Evolutionary conservation across 1,284 basidiomycete species (phyloP).

Genomic region (Apiotrichum gamsii): DNA sequence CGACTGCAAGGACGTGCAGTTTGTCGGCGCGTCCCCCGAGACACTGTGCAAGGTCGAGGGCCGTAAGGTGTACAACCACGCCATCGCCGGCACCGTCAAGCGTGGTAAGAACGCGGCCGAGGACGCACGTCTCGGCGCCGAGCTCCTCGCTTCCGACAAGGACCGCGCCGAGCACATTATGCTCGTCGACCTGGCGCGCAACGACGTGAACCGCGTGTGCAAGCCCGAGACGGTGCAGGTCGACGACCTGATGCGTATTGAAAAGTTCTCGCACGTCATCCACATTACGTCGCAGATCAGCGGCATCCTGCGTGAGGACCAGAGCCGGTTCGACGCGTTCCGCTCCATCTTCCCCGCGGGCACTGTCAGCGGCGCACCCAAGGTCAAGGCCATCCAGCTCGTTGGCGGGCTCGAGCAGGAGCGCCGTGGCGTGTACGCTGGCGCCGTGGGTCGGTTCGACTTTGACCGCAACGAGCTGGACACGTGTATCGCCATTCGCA

Average conservation of each 20-base stretch:
- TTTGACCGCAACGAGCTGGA: constrained; percentile 95
- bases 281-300: constrained; percentile 95
- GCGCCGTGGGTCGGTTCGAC: constrained; percentile 94
- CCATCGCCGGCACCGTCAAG: constrained; percentile 92
- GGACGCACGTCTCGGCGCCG: constrained; percentile 71
- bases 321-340: constrained; percentile 93
- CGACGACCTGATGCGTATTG: constrained; percentile 86
- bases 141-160: constrained; percentile 77
- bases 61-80: constrained; percentile 92
- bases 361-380: constrained; percentile 98
- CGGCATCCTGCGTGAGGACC: constrained; percentile 72
- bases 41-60: constrained; percentile 93
- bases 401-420: constrained; percentile 82
- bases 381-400: constrained; percentile 97
- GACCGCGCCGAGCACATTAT: constrained; percentile 98
- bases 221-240: constrained; percentile 92
- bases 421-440: constrained; percentile 89
- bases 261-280: constrained; percentile 97
- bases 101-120: constrained; percentile 78
- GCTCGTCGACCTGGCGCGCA: constrained; percentile 97
- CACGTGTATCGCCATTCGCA: constrained; percentile 97
- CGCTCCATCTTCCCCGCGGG: constrained; percentile 98
- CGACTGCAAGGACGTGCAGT: constrained; percentile 83
- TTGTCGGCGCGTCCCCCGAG: constrained; percentile 96
- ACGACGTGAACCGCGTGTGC: constrained; percentile 98